Conservation (phyloP, 805 yeast species). For the Phaffomyces thermotolerans region DNA sequence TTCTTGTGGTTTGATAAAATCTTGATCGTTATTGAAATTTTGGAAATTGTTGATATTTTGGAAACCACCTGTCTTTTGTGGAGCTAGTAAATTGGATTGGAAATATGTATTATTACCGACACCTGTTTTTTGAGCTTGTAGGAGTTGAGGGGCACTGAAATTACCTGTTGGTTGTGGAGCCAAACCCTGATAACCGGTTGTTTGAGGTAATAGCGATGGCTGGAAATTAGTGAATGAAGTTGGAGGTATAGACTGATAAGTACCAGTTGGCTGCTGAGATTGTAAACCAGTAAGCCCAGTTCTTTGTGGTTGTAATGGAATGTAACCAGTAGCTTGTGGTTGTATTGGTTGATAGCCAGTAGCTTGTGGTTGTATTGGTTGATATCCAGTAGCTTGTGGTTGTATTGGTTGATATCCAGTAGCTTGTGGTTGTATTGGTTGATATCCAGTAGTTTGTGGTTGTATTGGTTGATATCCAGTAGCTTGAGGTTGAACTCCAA, state of each 20-base stretch:
- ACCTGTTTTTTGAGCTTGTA: constrained; percentile 64
- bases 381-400: constrained; percentile 27
- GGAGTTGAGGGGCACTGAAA: constrained; percentile 26
- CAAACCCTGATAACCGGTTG: constrained; percentile 27
- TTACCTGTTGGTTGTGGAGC: constrained; percentile 24
- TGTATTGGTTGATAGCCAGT: constrained; percentile 26
- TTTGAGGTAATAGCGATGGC: constrained; percentile 39
- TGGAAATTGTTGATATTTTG: constrained; percentile 22
- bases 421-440: constrained; percentile 26
- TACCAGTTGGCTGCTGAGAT: constrained; percentile 14
- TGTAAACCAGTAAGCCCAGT: constrained; percentile 22
- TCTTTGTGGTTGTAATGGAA: constrained; percentile 26
- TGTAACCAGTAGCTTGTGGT: constrained; percentile 24
- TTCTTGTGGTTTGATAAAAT: constrained; percentile 80
- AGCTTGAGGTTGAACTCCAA: constrained; percentile 24
- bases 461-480: constrained; percentile 28
- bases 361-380: constrained; percentile 25
- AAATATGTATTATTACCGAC: constrained; percentile 35
- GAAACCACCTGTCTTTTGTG: constrained; percentile 26
- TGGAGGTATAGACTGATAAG: constrained; percentile 13
- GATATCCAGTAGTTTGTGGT: constrained; percentile 23
- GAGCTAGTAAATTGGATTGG: constrained; percentile 27
- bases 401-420: constrained; percentile 26
- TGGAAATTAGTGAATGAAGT: constrained; percentile 31
- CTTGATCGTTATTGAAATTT: constrained; percentile 33